Base-by-base conservation (phyloP, 495 filamentous ascomycete genomes). In the Thermochaetoides thermophila region DNA sequence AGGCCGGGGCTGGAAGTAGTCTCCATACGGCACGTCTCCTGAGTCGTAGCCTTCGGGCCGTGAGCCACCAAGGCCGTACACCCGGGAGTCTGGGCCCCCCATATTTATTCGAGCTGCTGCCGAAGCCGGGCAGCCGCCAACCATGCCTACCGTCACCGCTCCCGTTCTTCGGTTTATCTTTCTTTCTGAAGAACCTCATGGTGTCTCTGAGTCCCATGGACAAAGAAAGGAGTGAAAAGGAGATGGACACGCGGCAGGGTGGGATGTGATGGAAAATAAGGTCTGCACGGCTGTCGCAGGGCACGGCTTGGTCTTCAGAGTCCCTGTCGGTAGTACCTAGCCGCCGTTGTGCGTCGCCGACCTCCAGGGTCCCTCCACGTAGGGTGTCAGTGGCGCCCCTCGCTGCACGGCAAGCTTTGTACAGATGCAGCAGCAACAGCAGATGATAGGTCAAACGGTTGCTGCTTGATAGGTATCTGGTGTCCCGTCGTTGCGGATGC, bases 121-220 rank as follows among this genome's bases (percentile, higher is more conserved):
- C 42, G 19, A 42, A 43, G 30, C 42, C 40, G 29, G 48, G 40
- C 34, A 36, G 23, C 24, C 31, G n/a, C 20, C 30, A 6, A 6
- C 6, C 6, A 11, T 6, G 26, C 27, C 31, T 35, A 29, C 32
- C 27, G 40, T 31, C 23, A 13, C 22, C 39, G 39, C 27, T 22
- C 25, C 31, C 38, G 26, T 47, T 41, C 38, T 48, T 49, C 22
- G 43, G 38, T 32, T 56, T 56, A 29, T 56, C 50, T 27, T 52
- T 53, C 36, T 45, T 51, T 29, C 47, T 55, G 48, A 64, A 64
- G 39, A 64, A 63, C 40, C 55, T 59, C 57, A 57, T 60, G 29
- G 43, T 43, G 38, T 12, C n/a, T 9, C 16, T 25, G 23, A 29
- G 5, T 18, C 30, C 34, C n/a, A 31, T 39, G 25, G 18, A 24